Conservation (phyloP, 768 basidiomycete species). For the Mycena galopus region DNA sequence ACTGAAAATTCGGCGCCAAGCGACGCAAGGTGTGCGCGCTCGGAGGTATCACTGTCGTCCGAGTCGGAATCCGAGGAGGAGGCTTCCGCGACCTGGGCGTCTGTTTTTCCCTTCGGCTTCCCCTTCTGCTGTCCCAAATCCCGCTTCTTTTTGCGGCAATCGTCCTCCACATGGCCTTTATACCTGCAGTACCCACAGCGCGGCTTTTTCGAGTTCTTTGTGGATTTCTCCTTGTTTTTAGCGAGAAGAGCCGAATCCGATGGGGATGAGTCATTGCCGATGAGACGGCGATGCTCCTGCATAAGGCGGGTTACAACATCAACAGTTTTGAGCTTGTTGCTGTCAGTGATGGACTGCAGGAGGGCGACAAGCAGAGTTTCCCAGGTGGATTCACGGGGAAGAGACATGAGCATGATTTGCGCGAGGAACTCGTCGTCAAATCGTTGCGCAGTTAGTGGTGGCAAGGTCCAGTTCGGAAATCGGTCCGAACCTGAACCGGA, state of each 20-base stretch:
- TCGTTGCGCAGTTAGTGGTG: too few relatives aligned
- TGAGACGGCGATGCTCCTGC: conserved; percentile 2
- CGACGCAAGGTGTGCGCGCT: conserved; percentile 6
- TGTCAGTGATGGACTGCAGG: conserved; percentile 5
- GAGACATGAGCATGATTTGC: conserved; percentile 10
- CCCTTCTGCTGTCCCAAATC: not conserved
- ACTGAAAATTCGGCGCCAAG: conserved; percentile 8
- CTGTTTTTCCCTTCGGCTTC: not conserved
- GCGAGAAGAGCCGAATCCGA: conserved; percentile 11
- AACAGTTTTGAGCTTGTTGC: not conserved
- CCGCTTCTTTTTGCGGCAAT: conserved; percentile 14
- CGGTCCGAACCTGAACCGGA: too few relatives aligned
- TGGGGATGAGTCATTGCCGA: not conserved
- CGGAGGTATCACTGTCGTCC: not conserved
- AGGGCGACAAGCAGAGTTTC: conserved; percentile 7
- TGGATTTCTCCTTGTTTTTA: conserved; percentile 1
- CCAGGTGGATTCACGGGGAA: not conserved
- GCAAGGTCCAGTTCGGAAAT: too few relatives aligned
- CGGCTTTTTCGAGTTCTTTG: conserved; percentile 11
- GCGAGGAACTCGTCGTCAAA: not conserved
- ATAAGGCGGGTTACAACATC: not conserved
- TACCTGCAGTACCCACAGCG: conserved; percentile 18
- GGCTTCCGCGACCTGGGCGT: not conserved
- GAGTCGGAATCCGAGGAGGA: conserved; percentile 15
- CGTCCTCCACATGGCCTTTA: conserved; percentile 9